These are phyloP conservation scores for Collybia sordida DNA, from an alignment of 768 basidiomycete species.

Conservation along the genomic window DNA sequence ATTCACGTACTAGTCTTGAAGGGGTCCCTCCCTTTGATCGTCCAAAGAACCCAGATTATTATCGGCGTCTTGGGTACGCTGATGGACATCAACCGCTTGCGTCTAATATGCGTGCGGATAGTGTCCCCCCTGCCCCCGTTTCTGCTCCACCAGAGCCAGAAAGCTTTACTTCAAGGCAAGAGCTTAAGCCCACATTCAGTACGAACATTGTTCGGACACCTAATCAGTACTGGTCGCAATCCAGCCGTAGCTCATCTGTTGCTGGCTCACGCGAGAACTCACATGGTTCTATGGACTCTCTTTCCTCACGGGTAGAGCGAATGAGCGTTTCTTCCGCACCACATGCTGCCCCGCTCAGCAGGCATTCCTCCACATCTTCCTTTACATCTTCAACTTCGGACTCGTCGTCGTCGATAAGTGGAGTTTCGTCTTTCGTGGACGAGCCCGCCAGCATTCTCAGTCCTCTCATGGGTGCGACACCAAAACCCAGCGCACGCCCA, in stretches of 20 bases:
- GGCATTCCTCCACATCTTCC: conserved; percentile 25
- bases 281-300: conserved; percentile 22
- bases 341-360: conserved; percentile 19
- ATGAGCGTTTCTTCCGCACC: conserved; percentile 18
- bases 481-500: conserved; percentile 23
- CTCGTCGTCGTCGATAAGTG: conserved; percentile 15
- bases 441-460: conserved; percentile 48
- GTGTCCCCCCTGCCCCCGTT: conserved; percentile 3
- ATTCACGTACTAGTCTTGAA: not conserved
- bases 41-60: conserved; percentile 3
- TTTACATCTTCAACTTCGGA: not conserved
- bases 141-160: conserved; percentile 27
- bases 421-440: conserved; percentile 34
- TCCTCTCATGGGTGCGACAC: conserved; percentile 40
- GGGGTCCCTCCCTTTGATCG: conserved; percentile 1
- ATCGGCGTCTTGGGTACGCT: not conserved
- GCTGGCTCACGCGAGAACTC: conserved; percentile 17
- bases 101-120: not conserved
- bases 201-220: conserved; percentile 70
- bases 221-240: conserved; percentile 45
- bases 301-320: conserved; percentile 26
- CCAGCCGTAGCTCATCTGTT: conserved; percentile 16
- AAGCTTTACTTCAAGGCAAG: conserved; percentile 48
- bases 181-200: conserved; percentile 69
- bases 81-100: conserved; percentile 1